These are phyloP conservation scores for Aureobasidium sp. DNA, from an alignment of 2,329 filamentous ascomycete species.

Conservation along the genomic window DNA sequence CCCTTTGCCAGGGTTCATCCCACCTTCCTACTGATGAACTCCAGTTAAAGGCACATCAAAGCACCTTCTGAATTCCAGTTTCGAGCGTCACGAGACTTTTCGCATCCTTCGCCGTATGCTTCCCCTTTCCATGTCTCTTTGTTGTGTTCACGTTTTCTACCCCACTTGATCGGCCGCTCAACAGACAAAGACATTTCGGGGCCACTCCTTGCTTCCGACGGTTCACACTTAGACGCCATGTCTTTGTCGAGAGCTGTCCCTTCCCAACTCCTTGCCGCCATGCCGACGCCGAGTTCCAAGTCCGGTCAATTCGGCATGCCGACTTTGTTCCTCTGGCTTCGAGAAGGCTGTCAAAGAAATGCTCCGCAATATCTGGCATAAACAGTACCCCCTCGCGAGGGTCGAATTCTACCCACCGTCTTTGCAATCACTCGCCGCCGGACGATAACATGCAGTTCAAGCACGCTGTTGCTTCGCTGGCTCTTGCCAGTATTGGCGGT, in stretches of 20 bases:
- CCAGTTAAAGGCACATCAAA: too few species aligned
- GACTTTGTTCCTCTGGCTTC: conserved; percentile 1
- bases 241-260: not conserved
- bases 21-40: too few species aligned
- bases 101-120: not conserved
- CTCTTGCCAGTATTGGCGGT: not conserved
- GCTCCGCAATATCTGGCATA: not conserved
- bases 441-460: not conserved
- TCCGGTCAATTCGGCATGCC: conserved; percentile 10
- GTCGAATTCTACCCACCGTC: not conserved
- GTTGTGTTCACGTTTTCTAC: too few species aligned
- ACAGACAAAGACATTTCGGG: not conserved
- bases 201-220: not conserved
- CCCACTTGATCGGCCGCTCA: too few species aligned
- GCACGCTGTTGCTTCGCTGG: not conserved
- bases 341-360: not conserved
- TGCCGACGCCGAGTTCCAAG: conserved; percentile 5
- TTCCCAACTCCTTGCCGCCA: not conserved
- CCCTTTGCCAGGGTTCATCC: too few species aligned
- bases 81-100: not conserved
- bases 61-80: too few species aligned
- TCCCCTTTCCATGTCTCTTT: not conserved
- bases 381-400: not conserved
- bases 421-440: not conserved
- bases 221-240: not conserved